Evolutionary conservation across 78 protist species (phyloP).

Genomic region (Capsaspora owczarzaki): DNA sequence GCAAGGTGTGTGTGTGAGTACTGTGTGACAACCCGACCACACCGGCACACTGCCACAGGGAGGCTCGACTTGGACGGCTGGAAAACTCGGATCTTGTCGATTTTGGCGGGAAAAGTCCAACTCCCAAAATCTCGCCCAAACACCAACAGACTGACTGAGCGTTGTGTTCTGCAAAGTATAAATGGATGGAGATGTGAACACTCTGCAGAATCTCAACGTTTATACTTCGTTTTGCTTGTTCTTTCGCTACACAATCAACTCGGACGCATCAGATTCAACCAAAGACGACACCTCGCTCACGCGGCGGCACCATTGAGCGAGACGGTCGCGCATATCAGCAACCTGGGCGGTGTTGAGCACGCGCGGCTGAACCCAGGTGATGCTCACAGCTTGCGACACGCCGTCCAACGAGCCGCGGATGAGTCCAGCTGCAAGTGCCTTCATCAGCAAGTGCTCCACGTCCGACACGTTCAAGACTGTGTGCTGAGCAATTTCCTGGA

Average conservation of each 20-base stretch:
- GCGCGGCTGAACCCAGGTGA: conserved; percentile 54
- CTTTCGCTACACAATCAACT: neutral
- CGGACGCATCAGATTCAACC: neutral
- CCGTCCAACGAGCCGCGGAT: conserved; percentile 47
- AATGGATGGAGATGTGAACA: neutral
- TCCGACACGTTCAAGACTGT: neutral
- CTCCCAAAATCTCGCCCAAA: no score
- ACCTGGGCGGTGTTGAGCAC: conserved; percentile 31
- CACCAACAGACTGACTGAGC: no score
- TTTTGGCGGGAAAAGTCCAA: no score
- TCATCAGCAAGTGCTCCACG: conserved; percentile 40
- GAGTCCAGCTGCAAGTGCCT: conserved; percentile 37
- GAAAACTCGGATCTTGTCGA: no score
- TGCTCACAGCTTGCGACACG: conserved; percentile 18
- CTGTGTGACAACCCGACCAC: no score
- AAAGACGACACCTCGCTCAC: neutral
- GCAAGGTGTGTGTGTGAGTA: no score
- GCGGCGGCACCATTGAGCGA: neutral
- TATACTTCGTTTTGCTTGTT: neutral
- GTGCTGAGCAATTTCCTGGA: conserved; percentile 3
- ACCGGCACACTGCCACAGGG: no score
- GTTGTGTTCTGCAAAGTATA: neutral
- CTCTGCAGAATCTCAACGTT: neutral
- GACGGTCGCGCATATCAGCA: neutral
- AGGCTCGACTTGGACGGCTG: no score